Base-by-base conservation (phyloP, 176 grass and related monocot genomes). In the Oryza glaberrima region DNA sequence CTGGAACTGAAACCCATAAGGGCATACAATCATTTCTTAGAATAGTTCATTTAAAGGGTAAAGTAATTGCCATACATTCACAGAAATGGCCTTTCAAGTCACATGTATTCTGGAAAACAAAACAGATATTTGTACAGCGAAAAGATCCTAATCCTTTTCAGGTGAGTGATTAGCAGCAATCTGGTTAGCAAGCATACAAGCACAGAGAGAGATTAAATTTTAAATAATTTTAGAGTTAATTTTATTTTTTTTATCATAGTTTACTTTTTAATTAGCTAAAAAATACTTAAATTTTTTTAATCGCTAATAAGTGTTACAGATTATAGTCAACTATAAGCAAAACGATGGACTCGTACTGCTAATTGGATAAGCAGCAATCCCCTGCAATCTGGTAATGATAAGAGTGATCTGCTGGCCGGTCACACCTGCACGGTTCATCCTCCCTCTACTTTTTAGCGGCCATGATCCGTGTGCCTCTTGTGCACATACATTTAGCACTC, bases 401-500 rank as follows among this genome's bases (percentile, higher is more conserved):
- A 23, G 52, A 46, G 23, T 1, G 26, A 26, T 5, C 19, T 44
- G 17, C 3, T 61, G 40, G 25, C 51, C 51, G 47, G 47, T 47
- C 38, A 63, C 71, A 51, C 82, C 23, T 76, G 61, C 74, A 77
- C 65, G 74, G 68, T 10, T 54, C 36, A 15, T 28, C 36, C 36
- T 38, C 36, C 36, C 1, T 15, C 2, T 7, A 4, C 16, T 11
- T 63, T n/a, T 23, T 11, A 23, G 58, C 58, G 58, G 58, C 68
- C 11, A 76, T 11, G 58, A 23, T 63, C 67, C 67, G 81, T 88
- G 67, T 32, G 20, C 14, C 19, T 49, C 25, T 67, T 22, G 46
- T 47, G 58, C 69, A 32, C 48, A 67, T 17, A 22, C 32, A 71
- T 48, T 72, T 66, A 17, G 28, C 1, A 48, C 30, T 6, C 56